phyloP scores from a whole-genome alignment of 1,284 basidiomycete genomes.

The Leccinum fallax region DNA sequence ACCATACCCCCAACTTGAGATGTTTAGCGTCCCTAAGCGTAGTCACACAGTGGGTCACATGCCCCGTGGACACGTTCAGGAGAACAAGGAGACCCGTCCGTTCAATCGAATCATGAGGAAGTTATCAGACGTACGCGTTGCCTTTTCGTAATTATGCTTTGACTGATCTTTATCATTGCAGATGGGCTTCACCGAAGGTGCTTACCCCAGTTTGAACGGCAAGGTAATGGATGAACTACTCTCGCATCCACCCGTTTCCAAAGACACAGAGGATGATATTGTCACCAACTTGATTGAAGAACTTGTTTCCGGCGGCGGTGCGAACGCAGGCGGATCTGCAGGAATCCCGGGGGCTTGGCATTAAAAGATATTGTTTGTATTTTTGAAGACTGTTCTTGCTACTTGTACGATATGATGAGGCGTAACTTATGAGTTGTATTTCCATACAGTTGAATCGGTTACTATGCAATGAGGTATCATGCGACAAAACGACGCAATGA shows the following conservation, averaged over 20 bases:
- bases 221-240: slow-evolving; percentile 58
- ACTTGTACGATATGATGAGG: slow-evolving; percentile 17
- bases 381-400: slow-evolving; percentile 3
- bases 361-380: slow-evolving; percentile 12
- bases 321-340: slow-evolving; percentile 25
- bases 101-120: slow-evolving; percentile 49
- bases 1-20: slow-evolving; percentile 61
- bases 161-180: slow-evolving; percentile 34
- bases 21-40: slow-evolving; percentile 52
- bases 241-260: slow-evolving; percentile 41
- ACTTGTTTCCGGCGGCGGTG: slow-evolving; percentile 39
- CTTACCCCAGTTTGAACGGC: slow-evolving; percentile 52
- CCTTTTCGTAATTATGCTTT: slow-evolving; percentile 12
- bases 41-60: slow-evolving; percentile 38
- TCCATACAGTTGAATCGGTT: not conserved
- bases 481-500: not conserved
- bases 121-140: slow-evolving; percentile 45
- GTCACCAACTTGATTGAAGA: slow-evolving; percentile 67
- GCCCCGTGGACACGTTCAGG: slow-evolving; percentile 32
- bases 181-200: slow-evolving; percentile 71
- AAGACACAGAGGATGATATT: slow-evolving; percentile 62
- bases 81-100: slow-evolving; percentile 39
- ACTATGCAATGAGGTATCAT: not conserved
- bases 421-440: not conserved
- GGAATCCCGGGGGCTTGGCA: slow-evolving; percentile 45